Percentiles rank a stretch among this genome's conserved stretches.
phyloP scores from a whole-genome alignment of 2,329 filamentous ascomycete species.

The Xylaria digitata region DNA sequence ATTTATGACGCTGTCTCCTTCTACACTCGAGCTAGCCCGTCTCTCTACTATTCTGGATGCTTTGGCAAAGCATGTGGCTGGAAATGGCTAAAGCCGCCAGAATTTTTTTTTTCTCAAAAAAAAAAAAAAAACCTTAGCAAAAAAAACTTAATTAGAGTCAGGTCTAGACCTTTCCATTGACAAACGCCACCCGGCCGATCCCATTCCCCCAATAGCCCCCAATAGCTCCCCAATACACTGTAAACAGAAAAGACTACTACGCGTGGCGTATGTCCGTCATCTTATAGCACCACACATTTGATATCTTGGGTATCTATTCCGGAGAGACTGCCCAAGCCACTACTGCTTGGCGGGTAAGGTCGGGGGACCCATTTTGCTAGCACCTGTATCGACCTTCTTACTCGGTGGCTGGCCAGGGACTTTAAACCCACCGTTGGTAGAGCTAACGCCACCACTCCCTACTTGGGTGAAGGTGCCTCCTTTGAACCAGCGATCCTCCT shows the following conservation, averaged over 20 bases:
- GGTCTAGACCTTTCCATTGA: conserved; percentile 13
- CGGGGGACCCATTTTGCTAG: conserved; percentile 60
- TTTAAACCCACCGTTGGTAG: conserved; percentile 76
- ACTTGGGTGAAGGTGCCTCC: conserved; percentile 96
- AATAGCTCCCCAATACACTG: conserved; percentile 8
- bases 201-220: conserved; percentile 3
- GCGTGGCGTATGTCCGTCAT: conserved; percentile 13
- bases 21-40: neutral
- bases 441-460: conserved; percentile 52
- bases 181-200: conserved; percentile 27
- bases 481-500: conserved; percentile 97
- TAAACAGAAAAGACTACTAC: conserved; percentile 1
- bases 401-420: conserved; percentile 68
- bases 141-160: neutral
- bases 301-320: conserved; percentile 5
- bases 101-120: neutral
- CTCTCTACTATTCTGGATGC: neutral
- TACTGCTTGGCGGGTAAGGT: conserved; percentile 46
- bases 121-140: neutral
- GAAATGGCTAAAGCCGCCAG: neutral
- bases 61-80: neutral
- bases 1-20: conserved; percentile 6
- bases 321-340: neutral
- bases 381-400: conserved; percentile 78
- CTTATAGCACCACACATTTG: conserved; percentile 4